Evolutionary conservation across 2,329 filamentous ascomycete genomes (phyloP), one percentile per base, ranked within the genome.

Genomic region (Aspergillus transmontanensis): DNA sequence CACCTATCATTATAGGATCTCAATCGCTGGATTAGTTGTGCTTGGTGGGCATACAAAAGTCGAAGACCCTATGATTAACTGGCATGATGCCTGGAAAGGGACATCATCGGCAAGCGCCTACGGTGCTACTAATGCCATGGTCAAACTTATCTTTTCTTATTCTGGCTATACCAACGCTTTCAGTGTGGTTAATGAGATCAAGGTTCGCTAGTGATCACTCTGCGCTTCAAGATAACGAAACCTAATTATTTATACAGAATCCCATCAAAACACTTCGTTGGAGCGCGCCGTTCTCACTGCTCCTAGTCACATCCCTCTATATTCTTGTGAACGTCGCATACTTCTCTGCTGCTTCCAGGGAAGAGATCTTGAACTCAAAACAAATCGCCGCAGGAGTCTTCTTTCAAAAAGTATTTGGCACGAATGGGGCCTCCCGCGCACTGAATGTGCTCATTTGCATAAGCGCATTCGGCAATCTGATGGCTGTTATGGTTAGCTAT

Each of bases 291-390:
- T 69, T 82, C 2, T 85, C 86, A 0, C 75, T 89, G 1, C 53
- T 82, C 0, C 71, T 85, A 0, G 85, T 88, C 1, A 80, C 84
- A 0, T 72, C 83, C 0, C 74, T 89, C 0, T 89, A 88, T 71
- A 79, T 87, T 19, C 73, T 89, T 1, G 85, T 82, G 64, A 89
- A 89, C 60, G 77, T 89, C 30, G 87, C 87, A 0, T 89, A 87
- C 72, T 87, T 89, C 65, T 79, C 86, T 0, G 85, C 84, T 0
- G 82, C 87, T 0, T 79, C 83, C 1, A 86, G 86, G 62, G 77
- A 81, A 6, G 80, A 84, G n/a, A 83, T 89, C n/a, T 68, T 81
- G 0, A 72, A 76, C 0, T 86, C 85, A 2, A 81, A 81, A 7
- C 80, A 86, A 65, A 82, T 86, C 7, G 84, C 85, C 0, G 87